Evolutionary conservation across 1,284 basidiomycete genomes (phyloP), one percentile per base, ranked within the genome.

Genomic region (Pseudozyma pruni): DNA sequence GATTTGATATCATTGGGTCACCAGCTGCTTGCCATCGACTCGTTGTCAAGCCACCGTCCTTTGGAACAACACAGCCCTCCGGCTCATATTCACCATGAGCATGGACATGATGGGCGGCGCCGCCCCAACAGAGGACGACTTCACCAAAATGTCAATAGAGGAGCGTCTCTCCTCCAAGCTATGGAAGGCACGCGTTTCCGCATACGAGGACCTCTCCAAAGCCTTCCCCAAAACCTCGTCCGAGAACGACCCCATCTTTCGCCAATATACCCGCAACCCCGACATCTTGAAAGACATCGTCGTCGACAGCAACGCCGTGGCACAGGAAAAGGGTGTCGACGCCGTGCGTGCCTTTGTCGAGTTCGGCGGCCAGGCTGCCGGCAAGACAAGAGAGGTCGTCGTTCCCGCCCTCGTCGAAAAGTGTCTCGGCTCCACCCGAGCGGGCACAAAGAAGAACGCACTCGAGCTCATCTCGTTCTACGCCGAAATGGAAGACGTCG

Each of bases 111-210:
- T 58, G 49, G 51, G 51, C 35, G 62, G 70, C 37, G 54, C 45
- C 40, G 51, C 60, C 22, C 51, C 69, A 8, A 54, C 57, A 34
- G 94, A 96, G 85, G 94, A 97, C 85, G 94, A 98, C 85, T 97
- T 95, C 83, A 90, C 90, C 56, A 83, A 87, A 49, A 88, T 97
- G 59, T 85, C 93, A 23, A 87, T 98, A 52, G 85, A 88, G 34
- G 93, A 96, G 71, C 85, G 95, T 43, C 89, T 97, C 63, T 85
- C 64, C 22, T 56, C 53, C 40, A 78, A 87, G 87, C 94, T 95
- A 81, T 98, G 95, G 95, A 98, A 98, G 85, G 95, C 96, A 45
- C 89, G 95, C 73, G 88, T 96, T 75, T 93, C 89, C 80, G 96
- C 89, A 54, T 98, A 98, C 83, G 91, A 93, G 83, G 86, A 91